Conservation (phyloP, 768 basidiomycete genomes). For the Lepiota subincarnata region DNA sequence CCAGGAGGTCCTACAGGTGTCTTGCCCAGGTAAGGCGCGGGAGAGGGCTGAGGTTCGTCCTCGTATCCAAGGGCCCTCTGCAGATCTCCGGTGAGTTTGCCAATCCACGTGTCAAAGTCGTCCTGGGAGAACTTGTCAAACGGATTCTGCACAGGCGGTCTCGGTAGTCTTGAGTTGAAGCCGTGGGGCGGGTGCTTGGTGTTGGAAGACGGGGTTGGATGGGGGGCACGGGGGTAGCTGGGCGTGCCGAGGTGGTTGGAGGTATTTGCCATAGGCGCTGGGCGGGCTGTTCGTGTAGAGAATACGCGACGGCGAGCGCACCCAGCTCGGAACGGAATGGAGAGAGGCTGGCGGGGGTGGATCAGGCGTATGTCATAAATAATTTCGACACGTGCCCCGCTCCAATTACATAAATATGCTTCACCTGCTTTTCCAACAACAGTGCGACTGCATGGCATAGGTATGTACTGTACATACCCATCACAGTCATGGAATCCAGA, state of each 20-base stretch:
- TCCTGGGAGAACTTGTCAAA: conserved; percentile 68
- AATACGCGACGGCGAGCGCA: conserved; percentile 4
- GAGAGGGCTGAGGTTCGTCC: conserved; percentile 16
- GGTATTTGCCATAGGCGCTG: conserved; percentile 15
- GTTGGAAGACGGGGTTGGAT: conserved; percentile 20
- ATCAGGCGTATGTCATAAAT: neutral
- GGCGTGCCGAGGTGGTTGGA: conserved; percentile 12
- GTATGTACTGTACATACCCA: neutral
- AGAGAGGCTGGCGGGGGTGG: neutral
- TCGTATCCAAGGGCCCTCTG: conserved; percentile 54
- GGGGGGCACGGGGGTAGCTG: conserved; percentile 13
- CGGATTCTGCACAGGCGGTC: conserved; percentile 62
- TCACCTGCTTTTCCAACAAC: neutral
- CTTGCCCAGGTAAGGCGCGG: neutral
- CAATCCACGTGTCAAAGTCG: conserved; percentile 71
- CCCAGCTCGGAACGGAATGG: neutral
- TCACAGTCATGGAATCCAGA: too few species aligned
- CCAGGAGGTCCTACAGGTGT: neutral
- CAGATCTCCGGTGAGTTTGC: conserved; percentile 54
- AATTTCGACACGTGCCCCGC: conserved; percentile 5
- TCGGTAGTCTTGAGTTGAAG: conserved; percentile 17
- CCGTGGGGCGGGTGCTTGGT: conserved; percentile 12
- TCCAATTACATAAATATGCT: neutral
- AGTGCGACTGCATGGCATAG: neutral
- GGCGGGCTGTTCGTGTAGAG: conserved; percentile 20